Evolutionary conservation across 208 protist species (phyloP).

Genomic region (Leishmania gerbilli): DNA sequence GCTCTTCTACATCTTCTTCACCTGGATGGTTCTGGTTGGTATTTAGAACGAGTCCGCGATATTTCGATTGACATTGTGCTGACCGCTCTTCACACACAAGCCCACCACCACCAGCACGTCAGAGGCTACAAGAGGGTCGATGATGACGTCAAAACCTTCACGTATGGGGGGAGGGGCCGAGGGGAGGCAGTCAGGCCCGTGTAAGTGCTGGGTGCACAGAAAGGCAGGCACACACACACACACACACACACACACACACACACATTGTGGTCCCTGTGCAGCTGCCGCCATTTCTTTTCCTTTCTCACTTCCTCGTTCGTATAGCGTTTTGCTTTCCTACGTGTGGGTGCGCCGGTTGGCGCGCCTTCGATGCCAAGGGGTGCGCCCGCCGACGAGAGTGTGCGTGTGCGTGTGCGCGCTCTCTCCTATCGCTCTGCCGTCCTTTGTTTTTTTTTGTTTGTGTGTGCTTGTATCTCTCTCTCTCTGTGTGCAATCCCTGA

Average conservation of each 20-base stretch:
- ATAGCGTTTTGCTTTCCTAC: background rate
- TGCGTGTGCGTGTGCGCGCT: background rate
- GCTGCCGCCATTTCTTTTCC: background rate
- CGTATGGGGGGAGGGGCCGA: background rate
- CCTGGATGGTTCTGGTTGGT: constrained; percentile 85
- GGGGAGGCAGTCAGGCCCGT: background rate
- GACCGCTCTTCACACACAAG: background rate
- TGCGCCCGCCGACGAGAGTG: no score
- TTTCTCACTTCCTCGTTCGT: background rate
- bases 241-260: background rate
- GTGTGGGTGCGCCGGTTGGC: background rate
- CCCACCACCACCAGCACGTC: background rate
- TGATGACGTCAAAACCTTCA: background rate
- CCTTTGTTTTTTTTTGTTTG: background rate
- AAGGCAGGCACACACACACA: background rate
- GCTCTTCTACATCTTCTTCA: constrained; percentile 92
- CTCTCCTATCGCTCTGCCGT: background rate
- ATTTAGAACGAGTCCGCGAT: constrained; percentile 17
- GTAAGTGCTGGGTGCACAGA: background rate
- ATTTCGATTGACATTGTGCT: background rate
- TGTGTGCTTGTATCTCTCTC: background rate
- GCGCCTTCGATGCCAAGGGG: background rate
- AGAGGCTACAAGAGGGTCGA: no score
- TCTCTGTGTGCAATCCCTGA: background rate
- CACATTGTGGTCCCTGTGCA: background rate